Base-by-base conservation (phyloP, 441 rosid species). In the Gossypium davidsonii region DNA sequence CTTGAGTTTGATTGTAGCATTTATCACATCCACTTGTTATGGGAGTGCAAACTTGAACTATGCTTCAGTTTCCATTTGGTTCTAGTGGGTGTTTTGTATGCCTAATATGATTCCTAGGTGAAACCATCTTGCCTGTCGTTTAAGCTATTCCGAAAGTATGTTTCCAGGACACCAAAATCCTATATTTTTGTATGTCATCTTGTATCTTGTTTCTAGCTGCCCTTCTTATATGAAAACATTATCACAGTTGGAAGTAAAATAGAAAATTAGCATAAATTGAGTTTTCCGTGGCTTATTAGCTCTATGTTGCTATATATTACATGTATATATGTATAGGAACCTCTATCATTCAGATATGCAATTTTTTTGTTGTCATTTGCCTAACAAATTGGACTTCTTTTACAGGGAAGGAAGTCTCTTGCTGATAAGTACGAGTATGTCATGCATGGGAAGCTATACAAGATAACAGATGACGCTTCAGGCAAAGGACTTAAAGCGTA, bases 371-470 rank as follows among this genome's bases (percentile, higher is more conserved):
- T 68, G 61, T 17, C 17, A 17, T 52, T 34, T 57, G 17, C 46
- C 26, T 76, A 49, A 63, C 51, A 7, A 69, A 31, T 61, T 68
- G 3, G 15, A 48, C 46, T 17, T 25, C 6, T 62, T 42, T 77
- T 65, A 21, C 84, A 91, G 97, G 98, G 80, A 26, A 90, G 86
- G 79, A 91, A 86, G 75, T 79, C 93, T 7, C 96, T 94, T 76
- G 97, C 97, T 2, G 97, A 90, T 74, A 92, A 92, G 84, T 90
- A 87, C 21, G 97, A 94, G 64, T 94, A 94, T 76, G 82, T 92
- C 21, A 94, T 94, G 98, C 95, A 94, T 49, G 95, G 97, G 79
- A 94, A 92, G 85, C 83, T 92, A 53, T 92, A 89, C 85, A 88
- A 90, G 89, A 88, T 92, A 72, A 76, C 91, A 21, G 97, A 94